These are phyloP conservation scores for Hypoxylon sp. DNA, from an alignment of 2,329 filamentous ascomycete species.

Conservation along the genomic window DNA sequence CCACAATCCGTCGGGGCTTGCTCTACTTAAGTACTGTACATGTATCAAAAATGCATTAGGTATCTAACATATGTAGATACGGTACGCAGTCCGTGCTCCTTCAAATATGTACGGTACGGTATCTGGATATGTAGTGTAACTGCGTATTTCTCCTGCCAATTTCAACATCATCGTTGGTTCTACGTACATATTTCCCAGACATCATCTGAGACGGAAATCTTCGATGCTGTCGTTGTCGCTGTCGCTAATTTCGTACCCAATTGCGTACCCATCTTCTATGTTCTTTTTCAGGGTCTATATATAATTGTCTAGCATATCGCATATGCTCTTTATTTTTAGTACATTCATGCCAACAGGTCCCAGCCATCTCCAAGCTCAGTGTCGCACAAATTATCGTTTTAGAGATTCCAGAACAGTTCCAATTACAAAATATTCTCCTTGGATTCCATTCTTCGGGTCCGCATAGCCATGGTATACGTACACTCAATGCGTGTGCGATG, in stretches of 20 bases:
- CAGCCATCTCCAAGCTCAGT: not conserved
- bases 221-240: not conserved
- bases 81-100: conserved; percentile 27
- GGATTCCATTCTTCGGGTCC: conserved; percentile 17
- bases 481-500: conserved; percentile 31
- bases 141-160: conserved; percentile 15
- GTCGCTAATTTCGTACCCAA: not conserved
- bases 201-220: conserved; percentile 12
- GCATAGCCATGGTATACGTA: conserved; percentile 25
- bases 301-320: not conserved
- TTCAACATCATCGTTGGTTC: conserved; percentile 28
- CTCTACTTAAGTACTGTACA: no score
- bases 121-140: no score
- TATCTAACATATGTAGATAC: conserved; percentile 15
- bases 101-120: no score
- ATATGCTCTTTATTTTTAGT: not conserved
- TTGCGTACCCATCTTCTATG: no score
- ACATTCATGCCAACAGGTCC: conserved; percentile 4
- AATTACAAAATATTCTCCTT: conserved; percentile 11
- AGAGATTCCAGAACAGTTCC: conserved; percentile 36
- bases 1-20: conserved; percentile 5
- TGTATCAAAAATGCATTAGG: conserved; percentile 29
- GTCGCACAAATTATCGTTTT: conserved; percentile 19
- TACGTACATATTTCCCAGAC: conserved; percentile 10
- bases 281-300: not conserved